Evolutionary conservation across 306 rosid species (phyloP), one percentile per base, ranked within the genome.

Genomic region (Gastrolobium villosum): DNA sequence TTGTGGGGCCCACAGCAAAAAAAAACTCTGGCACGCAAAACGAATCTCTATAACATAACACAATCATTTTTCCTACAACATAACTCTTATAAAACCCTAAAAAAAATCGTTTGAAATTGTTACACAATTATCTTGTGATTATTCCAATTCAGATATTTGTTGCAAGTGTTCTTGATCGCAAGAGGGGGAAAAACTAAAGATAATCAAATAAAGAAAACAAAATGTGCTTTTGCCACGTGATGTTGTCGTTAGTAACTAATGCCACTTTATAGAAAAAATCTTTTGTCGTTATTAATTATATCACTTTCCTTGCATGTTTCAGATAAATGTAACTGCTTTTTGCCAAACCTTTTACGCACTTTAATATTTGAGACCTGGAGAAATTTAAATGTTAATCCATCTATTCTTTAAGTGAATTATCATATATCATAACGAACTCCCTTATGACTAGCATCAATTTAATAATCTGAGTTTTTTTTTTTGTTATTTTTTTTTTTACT

Each of bases 351-450:
- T 10, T 28, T 26, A 43, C 60, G 13, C 59, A 30, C 35, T 59
- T 70, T 80, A 80, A 74, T 65, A 48, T 76, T 80, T 84, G 82
- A 76, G 82, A 76, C 73, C 69, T 20, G 32, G 70, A 70, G 41
- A 37, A 65, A 46, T 56, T 40, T 45, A 43, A 31, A 30, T 80
- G 63, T 43, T 2, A 44, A 30, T 56, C 52, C 13, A 45, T 6
- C 34, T 68, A 70, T 20, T 53, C 35, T 53, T 61, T 62, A 14
- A 74, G 57, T 69, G 56, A 37, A 50, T 80, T 34, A 70, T 15
- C 28, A 67, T 31, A 13, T 67, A 73, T 66, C 26, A 55, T 5
- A 7, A 13, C 0, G 50, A 68, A 63, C 14, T 36, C 28, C 56
- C 59, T 31, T 56, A 56, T 5, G 56, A 62, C 5, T 35, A 10